Evolutionary conservation across 228 moss, liverwort and hornwort species (phyloP).

Genomic region (Sphagnum fallax): DNA sequence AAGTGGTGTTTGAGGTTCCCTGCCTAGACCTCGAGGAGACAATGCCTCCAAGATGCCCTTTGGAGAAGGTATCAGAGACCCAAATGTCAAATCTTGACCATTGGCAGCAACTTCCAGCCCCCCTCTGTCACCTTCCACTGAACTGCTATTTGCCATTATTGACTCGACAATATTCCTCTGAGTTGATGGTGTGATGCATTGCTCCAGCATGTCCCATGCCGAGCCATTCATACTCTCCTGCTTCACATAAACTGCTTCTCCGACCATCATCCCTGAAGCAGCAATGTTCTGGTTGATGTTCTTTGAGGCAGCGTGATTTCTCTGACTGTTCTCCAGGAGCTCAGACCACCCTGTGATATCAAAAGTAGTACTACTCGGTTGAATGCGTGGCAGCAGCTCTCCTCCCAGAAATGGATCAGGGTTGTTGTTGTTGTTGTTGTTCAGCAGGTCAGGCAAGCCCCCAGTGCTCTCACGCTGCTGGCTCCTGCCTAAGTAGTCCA

Average conservation of each 20-base stretch:
- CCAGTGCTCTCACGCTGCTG: neutral
- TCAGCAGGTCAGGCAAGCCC: constrained; percentile 7
- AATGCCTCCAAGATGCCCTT: constrained; percentile 69
- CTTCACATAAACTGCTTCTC: constrained; percentile 11
- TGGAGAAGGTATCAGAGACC: constrained; percentile 27
- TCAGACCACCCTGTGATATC: constrained; percentile 30
- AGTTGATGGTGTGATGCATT: constrained; percentile 48
- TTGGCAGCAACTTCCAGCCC: constrained; percentile 3
- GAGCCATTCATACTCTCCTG: constrained; percentile 31
- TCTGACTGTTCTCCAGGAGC: constrained; percentile 26
- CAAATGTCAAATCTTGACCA: constrained; percentile 17
- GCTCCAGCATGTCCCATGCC: constrained; percentile 42
- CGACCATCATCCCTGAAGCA: neutral
- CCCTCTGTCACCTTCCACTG: constrained; percentile 16
- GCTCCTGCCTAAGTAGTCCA: too few relatives aligned
- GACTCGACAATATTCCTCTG: constrained; percentile 48
- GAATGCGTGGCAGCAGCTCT: constrained; percentile 11
- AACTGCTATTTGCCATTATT: constrained; percentile 27
- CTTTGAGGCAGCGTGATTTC: constrained; percentile 1
- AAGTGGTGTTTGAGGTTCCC: constrained; percentile 54
- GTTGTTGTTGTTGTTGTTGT: neutral
- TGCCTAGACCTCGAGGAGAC: constrained; percentile 67
- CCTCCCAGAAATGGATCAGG: constrained; percentile 10
- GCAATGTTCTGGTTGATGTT: neutral
- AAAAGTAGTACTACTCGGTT: constrained; percentile 10